A percentile compares a stretch with the other conserved stretches of the same genome.
Evolutionary conservation across 208 protist genomes (phyloP).

Genomic region (Crithidia acanthocephali): DNA sequence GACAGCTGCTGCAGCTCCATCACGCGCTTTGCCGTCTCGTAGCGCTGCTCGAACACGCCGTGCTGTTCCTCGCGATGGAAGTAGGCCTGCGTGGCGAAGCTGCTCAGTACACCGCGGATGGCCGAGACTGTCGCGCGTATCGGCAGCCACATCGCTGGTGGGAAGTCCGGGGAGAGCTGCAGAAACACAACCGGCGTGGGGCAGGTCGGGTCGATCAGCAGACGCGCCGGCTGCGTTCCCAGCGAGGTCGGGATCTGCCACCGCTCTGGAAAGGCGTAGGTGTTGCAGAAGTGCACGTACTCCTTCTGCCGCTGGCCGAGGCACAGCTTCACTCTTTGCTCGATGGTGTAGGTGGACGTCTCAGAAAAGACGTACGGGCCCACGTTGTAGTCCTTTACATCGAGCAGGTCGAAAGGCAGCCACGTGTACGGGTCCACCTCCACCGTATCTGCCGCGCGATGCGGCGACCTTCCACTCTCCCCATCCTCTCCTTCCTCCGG

Average conservation of each 20-base stretch:
- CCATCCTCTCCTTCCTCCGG: background rate
- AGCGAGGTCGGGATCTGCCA: slow-evolving; percentile 86
- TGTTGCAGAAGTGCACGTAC: slow-evolving; percentile 92
- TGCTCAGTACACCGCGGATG: slow-evolving; percentile 81
- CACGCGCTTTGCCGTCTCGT: slow-evolving; percentile 52
- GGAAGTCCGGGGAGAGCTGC: slow-evolving; percentile 86
- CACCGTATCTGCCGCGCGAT: slow-evolving; percentile 12
- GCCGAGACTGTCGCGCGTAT: slow-evolving; percentile 78
- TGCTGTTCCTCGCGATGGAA: slow-evolving; percentile 85
- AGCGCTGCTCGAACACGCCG: slow-evolving; percentile 58
- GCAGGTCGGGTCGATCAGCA: slow-evolving; percentile 75
- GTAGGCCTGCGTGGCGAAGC: slow-evolving; percentile 78
- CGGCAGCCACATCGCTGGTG: slow-evolving; percentile 92
- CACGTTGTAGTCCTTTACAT: slow-evolving; percentile 67
- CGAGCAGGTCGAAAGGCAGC: slow-evolving; percentile 84
- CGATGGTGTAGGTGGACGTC: slow-evolving; percentile 67
- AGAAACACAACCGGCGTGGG: slow-evolving; percentile 71
- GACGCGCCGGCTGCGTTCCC: slow-evolving; percentile 73
- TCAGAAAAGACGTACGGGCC: slow-evolving; percentile 70
- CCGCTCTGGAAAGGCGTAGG: slow-evolving; percentile 88
- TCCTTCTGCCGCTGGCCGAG: slow-evolving; percentile 63
- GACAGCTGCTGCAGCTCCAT: slow-evolving; percentile 78
- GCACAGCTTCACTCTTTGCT: slow-evolving; percentile 67
- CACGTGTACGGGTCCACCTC: slow-evolving; percentile 71
- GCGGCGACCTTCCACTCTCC: background rate